Evolutionary conservation across 2,329 filamentous ascomycete species (phyloP).

Genomic region (Beauveria sp.): DNA sequence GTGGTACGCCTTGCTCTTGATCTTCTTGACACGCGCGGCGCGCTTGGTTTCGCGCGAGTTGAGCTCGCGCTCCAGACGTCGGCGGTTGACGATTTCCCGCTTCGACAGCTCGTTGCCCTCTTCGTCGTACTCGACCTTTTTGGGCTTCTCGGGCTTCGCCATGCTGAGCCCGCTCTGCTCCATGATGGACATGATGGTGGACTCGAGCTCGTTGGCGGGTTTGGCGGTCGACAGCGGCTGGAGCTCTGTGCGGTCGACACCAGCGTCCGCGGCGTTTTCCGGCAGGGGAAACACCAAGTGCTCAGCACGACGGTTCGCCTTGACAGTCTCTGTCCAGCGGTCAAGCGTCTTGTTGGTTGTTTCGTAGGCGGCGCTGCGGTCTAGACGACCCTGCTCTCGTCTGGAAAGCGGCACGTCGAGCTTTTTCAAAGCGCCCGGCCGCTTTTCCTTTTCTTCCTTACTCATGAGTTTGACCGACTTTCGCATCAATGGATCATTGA

Average conservation of each 20-base stretch:
- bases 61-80: conserved; percentile 74
- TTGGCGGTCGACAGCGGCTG: conserved; percentile 55
- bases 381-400: conserved; percentile 76
- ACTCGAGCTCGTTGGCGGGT: conserved; percentile 73
- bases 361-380: conserved; percentile 75
- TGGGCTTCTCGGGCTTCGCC: conserved; percentile 36
- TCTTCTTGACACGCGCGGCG: conserved; percentile 92
- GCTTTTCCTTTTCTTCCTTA: conserved; percentile 48
- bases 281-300: conserved; percentile 82
- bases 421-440: conserved; percentile 49
- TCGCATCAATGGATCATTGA: conserved; percentile 68
- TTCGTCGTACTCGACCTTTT: conserved; percentile 57
- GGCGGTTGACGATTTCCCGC: conserved; percentile 62
- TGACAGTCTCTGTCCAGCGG: conserved; percentile 91
- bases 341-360: conserved; percentile 88
- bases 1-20: conserved; percentile 94
- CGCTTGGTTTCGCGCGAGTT: conserved; percentile 84
- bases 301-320: conserved; percentile 85
- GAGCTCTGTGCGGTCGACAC: conserved; percentile 55
- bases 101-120: conserved; percentile 65
- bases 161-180: conserved; percentile 73
- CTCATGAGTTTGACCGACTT: conserved; percentile 70
- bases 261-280: conserved; percentile 57
- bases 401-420: conserved; percentile 77
- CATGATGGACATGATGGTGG: conserved; percentile 79